Evolutionary conservation across 2,329 filamentous ascomycete species (phyloP), one percentile per base, ranked within the genome.

Genomic region (Colletotrichum sp.): DNA sequence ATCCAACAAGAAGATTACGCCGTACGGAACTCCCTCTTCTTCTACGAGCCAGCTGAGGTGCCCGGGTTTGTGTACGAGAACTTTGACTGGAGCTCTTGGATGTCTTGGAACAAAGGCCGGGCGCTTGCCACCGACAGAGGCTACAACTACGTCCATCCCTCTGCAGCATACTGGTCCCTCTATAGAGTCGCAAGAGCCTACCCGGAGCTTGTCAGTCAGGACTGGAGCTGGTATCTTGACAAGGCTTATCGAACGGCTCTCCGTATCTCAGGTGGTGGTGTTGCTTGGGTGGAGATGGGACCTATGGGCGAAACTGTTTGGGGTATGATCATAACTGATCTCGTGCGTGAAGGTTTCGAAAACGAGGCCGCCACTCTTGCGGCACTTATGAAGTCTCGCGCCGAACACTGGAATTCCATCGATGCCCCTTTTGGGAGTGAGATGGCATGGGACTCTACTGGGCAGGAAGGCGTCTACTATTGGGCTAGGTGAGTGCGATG

Each of bases 361-460:
- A 30, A 72, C 8, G 82, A 86, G 75, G 84, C 80, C 0, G 77
- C 80, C 0, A 81, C 89, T 73, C 88, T 86, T 1, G 79, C 79
- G 4, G 78, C 80, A 1, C 81, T 83, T 0, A 92, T 92, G 90
- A 85, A 83, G 16, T 81, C 80, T 5, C 86, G 91, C 2, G 89
- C 90, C 2, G 76, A 84, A 8, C 78, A 82, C 2, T 93, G 91
- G 91, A 81, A 88, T n/a, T 82, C 82, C 0, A 82, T 88, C 67
- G 84, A 85, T 7, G 87, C 89, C 6, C 91, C 91, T 0, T 93
- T 88, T 75, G 91, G 90, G 0, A 91, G 89, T 66, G 91, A 92
- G 80, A 90, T 91, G 89, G 88, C 90, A 0, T 93, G 91, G 91
- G 91, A 93, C 73, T 91, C 88, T 0, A 92, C 91, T 0, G 90